A percentile compares a stretch with the other conserved stretches of the same genome.
These are phyloP conservation scores for Mortierella sp. DNA, from an alignment of 371 early-diverging fungal species.

Conservation along the genomic window DNA sequence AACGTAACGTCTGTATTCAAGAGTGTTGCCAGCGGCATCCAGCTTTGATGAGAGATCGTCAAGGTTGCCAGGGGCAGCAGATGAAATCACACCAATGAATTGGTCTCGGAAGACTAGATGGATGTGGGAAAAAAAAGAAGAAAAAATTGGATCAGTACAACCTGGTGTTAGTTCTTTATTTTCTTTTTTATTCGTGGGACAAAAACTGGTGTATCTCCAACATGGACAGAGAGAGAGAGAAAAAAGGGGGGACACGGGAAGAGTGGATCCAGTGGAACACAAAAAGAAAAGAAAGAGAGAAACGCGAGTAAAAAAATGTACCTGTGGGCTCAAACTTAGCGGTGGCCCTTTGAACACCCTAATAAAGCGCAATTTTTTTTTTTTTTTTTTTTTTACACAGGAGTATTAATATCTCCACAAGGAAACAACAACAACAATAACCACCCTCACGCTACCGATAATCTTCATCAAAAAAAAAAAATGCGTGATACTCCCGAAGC, in stretches of 20 bases:
- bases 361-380: constrained; percentile 7
- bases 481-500: background rate
- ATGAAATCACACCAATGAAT: constrained; percentile 70
- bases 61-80: constrained; percentile 74
- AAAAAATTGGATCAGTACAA: background rate
- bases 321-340: constrained; percentile 89
- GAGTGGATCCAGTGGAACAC: background rate
- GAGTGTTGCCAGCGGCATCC: constrained; percentile 85
- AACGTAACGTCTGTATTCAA: constrained; percentile 94
- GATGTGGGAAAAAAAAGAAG: background rate
- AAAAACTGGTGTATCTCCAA: background rate
- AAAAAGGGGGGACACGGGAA: background rate
- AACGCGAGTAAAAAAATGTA: constrained; percentile 40
- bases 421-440: background rate
- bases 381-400: background rate
- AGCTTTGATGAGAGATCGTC: constrained; percentile 76
- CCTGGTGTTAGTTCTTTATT: background rate
- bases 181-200: background rate
- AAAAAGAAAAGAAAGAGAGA: background rate
- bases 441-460: background rate
- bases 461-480: too few species aligned
- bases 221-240: background rate
- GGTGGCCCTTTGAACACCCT: constrained; percentile 87
- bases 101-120: constrained; percentile 76
- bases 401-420: too few species aligned